A percentile compares a stretch with the other conserved stretches of the same genome.
These are phyloP conservation scores for Apocynum venetum DNA, from an alignment of 257 asterid species.

Conservation along the genomic window DNA sequence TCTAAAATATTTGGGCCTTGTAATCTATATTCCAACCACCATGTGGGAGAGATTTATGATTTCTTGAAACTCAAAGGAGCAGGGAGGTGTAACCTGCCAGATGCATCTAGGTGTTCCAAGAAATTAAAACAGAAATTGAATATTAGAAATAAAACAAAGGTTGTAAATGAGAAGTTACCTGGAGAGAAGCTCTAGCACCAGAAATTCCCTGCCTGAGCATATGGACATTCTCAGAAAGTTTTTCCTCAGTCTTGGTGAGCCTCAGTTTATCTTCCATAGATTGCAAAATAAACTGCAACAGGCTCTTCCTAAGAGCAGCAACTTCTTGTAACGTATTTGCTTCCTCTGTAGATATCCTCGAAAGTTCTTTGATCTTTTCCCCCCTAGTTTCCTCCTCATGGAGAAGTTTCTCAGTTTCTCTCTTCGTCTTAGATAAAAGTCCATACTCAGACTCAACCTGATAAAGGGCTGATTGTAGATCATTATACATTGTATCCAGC, in stretches of 20 bases:
- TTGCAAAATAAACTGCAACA: constrained; percentile 29
- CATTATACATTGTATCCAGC: constrained; percentile 23
- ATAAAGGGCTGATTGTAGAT: constrained; percentile 31
- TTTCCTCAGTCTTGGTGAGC: constrained; percentile 37
- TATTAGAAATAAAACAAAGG: neutral
- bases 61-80: neutral
- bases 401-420: constrained; percentile 30
- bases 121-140: neutral
- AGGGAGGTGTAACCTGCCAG: neutral
- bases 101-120: neutral
- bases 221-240: constrained; percentile 33
- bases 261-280: constrained; percentile 32
- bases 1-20: neutral
- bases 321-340: constrained; percentile 31
- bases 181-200: constrained; percentile 38
- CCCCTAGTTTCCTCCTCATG: constrained; percentile 33
- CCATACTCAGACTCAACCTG: constrained; percentile 29
- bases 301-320: constrained; percentile 32
- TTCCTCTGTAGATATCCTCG: constrained; percentile 35
- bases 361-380: constrained; percentile 32
- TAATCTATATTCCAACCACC: neutral
- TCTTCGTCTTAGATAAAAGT: constrained; percentile 26
- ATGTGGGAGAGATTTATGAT: neutral
- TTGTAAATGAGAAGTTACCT: constrained; percentile 26
- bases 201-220: constrained; percentile 29